A percentile compares a stretch with the other conserved stretches of the same genome.
Evolutionary conservation across 129 eudicot genomes (phyloP).

Genomic region (Heracleum sosnowskyi): DNA sequence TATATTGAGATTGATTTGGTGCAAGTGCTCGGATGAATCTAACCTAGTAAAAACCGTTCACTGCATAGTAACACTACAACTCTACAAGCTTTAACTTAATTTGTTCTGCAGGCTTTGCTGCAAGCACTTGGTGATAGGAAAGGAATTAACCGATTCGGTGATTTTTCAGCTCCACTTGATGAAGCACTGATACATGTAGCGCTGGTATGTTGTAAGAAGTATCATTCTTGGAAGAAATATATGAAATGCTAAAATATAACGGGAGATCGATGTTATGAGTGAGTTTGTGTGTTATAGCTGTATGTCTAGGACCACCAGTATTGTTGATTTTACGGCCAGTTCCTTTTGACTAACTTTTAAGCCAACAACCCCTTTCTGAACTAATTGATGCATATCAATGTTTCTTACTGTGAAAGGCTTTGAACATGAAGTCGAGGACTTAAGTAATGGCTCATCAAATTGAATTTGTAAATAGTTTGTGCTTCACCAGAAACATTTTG

Average conservation of each 20-base stretch:
- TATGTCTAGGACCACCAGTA: background rate
- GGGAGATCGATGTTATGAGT: background rate
- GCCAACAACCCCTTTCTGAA: background rate
- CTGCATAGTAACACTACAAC: background rate
- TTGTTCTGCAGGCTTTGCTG: constrained; percentile 67
- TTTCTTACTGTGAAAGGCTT: background rate
- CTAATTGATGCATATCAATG: background rate
- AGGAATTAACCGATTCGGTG: constrained; percentile 91
- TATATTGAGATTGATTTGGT: background rate
- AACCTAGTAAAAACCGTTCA: background rate
- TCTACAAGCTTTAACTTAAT: background rate
- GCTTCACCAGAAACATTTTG: background rate
- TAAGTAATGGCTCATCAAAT: background rate
- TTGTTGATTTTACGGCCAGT: background rate
- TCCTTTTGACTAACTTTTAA: background rate
- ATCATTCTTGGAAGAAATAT: background rate
- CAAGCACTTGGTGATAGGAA: constrained; percentile 94
- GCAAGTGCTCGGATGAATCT: background rate
- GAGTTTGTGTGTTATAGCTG: too few relatives aligned
- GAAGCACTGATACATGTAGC: constrained; percentile 86
- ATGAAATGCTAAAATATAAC: background rate
- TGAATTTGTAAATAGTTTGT: background rate
- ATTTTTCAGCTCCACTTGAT: constrained; percentile 97
- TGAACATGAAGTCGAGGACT: background rate
- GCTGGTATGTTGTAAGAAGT: constrained; percentile 49